phyloP scores from a whole-genome alignment of 805 yeast genomes.

The Clavispora santaluciae region DNA sequence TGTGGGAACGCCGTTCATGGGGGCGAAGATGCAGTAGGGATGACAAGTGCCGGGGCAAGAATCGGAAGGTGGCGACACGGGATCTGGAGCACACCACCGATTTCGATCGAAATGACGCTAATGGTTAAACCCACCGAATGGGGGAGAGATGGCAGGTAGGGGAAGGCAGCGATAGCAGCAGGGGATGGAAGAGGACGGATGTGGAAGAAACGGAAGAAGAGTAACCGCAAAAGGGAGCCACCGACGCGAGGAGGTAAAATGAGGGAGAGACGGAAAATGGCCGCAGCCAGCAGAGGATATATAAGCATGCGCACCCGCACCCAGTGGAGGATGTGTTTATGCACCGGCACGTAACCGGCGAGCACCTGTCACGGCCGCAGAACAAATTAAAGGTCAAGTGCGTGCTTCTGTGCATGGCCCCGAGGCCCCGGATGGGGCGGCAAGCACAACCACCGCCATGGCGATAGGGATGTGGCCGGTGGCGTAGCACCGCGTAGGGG shows the following conservation, averaged over 20 bases:
- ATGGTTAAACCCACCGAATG: too few relatives aligned
- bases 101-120: too few relatives aligned
- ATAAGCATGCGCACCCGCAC: not conserved
- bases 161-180: too few relatives aligned
- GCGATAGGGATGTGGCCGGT: too few relatives aligned
- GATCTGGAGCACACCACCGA: too few relatives aligned
- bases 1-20: constrained; percentile 3
- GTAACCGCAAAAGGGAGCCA: not conserved
- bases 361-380: not conserved
- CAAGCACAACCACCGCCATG: not conserved
- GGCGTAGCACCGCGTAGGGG: too few relatives aligned
- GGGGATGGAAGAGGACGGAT: not conserved
- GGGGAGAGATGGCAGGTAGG: too few relatives aligned
- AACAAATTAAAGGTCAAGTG: not conserved
- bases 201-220: not conserved
- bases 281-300: not conserved
- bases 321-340: not conserved
- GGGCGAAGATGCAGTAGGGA: not conserved
- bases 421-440: not conserved
- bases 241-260: not conserved
- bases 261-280: not conserved
- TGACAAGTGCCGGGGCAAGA: too few relatives aligned
- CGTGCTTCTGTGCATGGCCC: constrained; percentile 1
- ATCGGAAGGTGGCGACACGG: too few relatives aligned
- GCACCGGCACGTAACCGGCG: not conserved